Conservation (phyloP, 768 basidiomycete species). For the Hericium coralloides region DNA sequence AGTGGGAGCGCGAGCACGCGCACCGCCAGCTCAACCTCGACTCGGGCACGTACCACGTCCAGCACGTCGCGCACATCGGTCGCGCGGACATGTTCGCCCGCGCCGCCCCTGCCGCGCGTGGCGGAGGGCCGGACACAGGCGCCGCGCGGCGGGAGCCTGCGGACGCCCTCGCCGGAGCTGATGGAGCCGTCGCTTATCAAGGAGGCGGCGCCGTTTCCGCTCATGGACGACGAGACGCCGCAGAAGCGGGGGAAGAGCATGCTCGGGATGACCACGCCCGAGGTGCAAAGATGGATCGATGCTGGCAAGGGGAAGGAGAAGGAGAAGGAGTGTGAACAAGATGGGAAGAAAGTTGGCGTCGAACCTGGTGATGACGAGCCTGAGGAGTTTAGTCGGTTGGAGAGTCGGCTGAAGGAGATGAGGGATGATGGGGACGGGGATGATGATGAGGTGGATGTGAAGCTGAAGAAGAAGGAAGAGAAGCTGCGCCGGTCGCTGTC, state of each 20-base stretch:
- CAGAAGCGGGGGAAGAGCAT: constrained; percentile 14
- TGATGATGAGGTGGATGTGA: constrained; percentile 36
- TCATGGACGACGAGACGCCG: constrained; percentile 15
- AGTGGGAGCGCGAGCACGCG: background rate
- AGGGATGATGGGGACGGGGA: constrained; percentile 33
- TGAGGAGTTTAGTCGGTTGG: constrained; percentile 17
- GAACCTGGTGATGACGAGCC: constrained; percentile 32
- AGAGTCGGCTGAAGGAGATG: constrained; percentile 17
- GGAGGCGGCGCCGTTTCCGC: constrained; percentile 23
- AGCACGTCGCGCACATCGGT: background rate
- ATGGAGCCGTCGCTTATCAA: constrained; percentile 6
- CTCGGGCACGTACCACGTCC: background rate
- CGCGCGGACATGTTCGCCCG: constrained; percentile 2
- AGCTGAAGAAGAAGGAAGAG: constrained; percentile 23
- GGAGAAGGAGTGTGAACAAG: background rate
- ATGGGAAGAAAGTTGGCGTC: constrained; percentile 25
- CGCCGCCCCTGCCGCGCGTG: constrained; percentile 5
- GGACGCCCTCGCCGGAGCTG: constrained; percentile 12
- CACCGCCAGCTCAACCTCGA: background rate
- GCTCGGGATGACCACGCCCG: constrained; percentile 43
- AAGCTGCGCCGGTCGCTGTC: constrained; percentile 24
- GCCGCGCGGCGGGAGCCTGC: background rate
- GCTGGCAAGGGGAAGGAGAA: constrained; percentile 26
- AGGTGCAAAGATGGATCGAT: constrained; percentile 42
- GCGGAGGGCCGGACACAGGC: background rate